Evolutionary conservation across 208 protist species (phyloP).

Genomic region (Kentomonas sorsogonicus): DNA sequence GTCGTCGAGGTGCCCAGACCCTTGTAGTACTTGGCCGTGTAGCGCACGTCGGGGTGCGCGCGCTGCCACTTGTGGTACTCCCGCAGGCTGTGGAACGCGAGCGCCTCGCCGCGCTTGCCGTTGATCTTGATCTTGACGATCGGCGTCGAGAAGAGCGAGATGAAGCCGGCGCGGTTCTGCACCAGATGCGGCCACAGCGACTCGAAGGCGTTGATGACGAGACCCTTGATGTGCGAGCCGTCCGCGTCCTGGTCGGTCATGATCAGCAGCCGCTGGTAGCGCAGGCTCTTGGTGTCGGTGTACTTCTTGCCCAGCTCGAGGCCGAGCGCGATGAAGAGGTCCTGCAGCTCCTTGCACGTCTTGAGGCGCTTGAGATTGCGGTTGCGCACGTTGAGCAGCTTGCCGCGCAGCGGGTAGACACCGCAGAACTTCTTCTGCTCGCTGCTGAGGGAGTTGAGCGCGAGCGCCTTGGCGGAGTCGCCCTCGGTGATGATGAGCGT

Average conservation of each 20-base stretch:
- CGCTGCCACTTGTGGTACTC: conserved; percentile 96
- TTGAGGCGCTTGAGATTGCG: conserved; percentile 88
- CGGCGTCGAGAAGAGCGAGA: conserved; percentile 98
- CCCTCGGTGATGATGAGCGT: conserved; percentile 98
- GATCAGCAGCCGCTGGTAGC: conserved; percentile 99
- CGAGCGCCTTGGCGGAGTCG: conserved; percentile 98
- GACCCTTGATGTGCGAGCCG: conserved; percentile 99
- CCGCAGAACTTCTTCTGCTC: conserved; percentile 95
- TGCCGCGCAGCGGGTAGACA: conserved; percentile 97
- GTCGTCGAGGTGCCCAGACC: conserved; percentile 96
- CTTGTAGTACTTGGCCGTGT: conserved; percentile 99
- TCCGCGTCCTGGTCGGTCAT: conserved; percentile 99
- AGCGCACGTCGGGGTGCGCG: conserved; percentile 47
- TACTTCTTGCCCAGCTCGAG: conserved; percentile 78
- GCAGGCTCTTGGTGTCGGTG: conserved; percentile 74
- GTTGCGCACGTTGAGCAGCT: conserved; percentile 97
- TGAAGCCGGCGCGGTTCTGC: conserved; percentile 76
- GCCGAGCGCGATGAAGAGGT: conserved; percentile 82
- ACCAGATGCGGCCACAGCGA: conserved; percentile 98
- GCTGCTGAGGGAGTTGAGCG: conserved; percentile 93
- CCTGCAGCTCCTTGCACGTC: conserved; percentile 91
- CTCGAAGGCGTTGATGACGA: conserved; percentile 99
- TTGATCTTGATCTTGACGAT: conserved; percentile 97
- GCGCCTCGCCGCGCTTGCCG: conserved; percentile 53
- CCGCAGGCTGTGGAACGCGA: conserved; percentile 97